Evolutionary conservation across 352 stramenopile genomes (phyloP).

Genomic region (Globisporangium iwayamae): DNA sequence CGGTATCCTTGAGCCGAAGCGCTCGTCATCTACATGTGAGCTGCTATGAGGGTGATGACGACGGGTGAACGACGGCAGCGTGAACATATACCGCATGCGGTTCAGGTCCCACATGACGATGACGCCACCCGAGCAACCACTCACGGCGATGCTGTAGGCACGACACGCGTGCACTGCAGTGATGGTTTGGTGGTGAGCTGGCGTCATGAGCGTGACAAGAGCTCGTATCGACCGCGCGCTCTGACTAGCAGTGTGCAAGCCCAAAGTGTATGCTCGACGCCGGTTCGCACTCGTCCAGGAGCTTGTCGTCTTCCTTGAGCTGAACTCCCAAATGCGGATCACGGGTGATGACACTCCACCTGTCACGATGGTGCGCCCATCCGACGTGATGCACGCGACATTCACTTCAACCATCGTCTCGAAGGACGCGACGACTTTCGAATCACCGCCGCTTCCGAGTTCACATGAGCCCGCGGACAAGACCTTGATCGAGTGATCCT

Average conservation of each 20-base stretch:
- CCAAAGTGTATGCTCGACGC: constrained; percentile 28
- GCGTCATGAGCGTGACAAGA: constrained; percentile 40
- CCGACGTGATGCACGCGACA: constrained; percentile 53
- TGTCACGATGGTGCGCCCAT: constrained; percentile 58
- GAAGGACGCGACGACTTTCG: constrained; percentile 56
- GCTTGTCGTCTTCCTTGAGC: constrained; percentile 18
- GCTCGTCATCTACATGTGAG: not conserved
- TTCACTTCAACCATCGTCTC: constrained; percentile 54
- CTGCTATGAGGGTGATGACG: not conserved
- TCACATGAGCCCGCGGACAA: constrained; percentile 41
- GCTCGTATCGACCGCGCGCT: constrained; percentile 40
- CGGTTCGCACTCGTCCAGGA: constrained; percentile 6
- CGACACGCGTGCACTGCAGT: constrained; percentile 55
- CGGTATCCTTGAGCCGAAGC: not conserved
- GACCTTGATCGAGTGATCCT: constrained; percentile 62
- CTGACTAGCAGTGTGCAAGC: constrained; percentile 21
- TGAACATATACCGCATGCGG: constrained; percentile 47
- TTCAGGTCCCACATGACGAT: constrained; percentile 75
- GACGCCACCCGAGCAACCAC: constrained; percentile 47
- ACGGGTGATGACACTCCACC: constrained; percentile 40
- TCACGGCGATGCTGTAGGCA: constrained; percentile 62
- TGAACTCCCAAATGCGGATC: constrained; percentile 54
- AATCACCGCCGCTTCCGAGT: constrained; percentile 40
- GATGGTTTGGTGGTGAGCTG: constrained; percentile 34
- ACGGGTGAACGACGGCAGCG: constrained; percentile 26